Evolutionary conservation across 371 early-diverging fungal genomes (phyloP), one percentile per base, ranked within the genome.

Genomic region (Mucor lusitanicus): DNA sequence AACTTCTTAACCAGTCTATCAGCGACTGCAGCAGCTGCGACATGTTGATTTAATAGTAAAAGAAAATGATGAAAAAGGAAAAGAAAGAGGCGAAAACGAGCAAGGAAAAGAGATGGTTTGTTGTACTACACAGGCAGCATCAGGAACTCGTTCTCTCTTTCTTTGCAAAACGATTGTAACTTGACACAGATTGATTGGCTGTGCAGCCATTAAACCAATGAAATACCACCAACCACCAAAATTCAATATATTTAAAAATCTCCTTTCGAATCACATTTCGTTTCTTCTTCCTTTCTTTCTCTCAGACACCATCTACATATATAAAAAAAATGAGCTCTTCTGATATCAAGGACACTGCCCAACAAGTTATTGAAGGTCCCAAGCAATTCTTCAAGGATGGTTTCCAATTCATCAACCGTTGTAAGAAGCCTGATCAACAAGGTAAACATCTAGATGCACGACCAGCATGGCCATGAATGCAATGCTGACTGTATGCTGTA

Each of bases 381-480:
- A 89, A 88, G 78, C 91, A 94, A 79, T 96, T 97, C 77, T 77
- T 88, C 62, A 96, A 97, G 84, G 97, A 97, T 64, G 91, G 94
- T 56, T 71, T 91, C 54, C 91, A 92, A 77, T 91, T 98, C 67
- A 78, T 98, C 72, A 93, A 94, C 85, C 89, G 95, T 42, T 98
- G 99, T 86, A 93, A 95, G 68, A 98, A 98, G 88, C 99, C 99
- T 62, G 95, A 94, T 88, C 87, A 90, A 81, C 91, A 90, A 87
- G 97, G 97, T 96, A 84, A 50, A 9, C 4, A 35, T 35, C 68
- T 28, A 27, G 6, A 48, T 23, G 9, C 19, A 23, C 7, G 1
- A 6, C 44, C 44, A 42, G 15, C 44, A 35, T 35, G 35, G 44
- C 44, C 13, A 42, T n/a, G n/a, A 4, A 42, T 42, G 5, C 13